These are phyloP conservation scores for Tolypocladium inflatum DNA, from an alignment of 2,329 filamentous ascomycete species.

Conservation along the genomic window DNA sequence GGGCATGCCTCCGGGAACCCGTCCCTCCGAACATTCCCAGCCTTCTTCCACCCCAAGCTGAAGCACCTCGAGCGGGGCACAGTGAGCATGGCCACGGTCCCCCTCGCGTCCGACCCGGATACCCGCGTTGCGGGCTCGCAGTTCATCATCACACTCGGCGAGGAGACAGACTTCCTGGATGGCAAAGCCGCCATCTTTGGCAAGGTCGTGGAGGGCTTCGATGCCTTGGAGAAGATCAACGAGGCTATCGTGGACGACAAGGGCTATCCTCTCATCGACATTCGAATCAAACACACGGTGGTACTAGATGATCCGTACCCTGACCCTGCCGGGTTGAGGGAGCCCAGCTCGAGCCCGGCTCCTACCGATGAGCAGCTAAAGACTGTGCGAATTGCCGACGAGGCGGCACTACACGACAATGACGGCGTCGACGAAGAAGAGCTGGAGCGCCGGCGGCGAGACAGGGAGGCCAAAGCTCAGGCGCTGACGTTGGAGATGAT, in stretches of 20 bases:
- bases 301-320: constrained; percentile 87
- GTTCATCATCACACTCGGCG: constrained; percentile 85
- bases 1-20: constrained; percentile 60
- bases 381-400: constrained; percentile 84
- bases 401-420: constrained; percentile 70
- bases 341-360: constrained; percentile 69
- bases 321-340: constrained; percentile 67
- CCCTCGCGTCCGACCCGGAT: constrained; percentile 66
- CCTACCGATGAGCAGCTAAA: constrained; percentile 80
- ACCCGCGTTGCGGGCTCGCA: constrained; percentile 78
- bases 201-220: constrained; percentile 91
- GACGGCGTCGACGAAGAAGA: constrained; percentile 66
- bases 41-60: constrained; percentile 77
- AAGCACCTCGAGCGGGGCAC: constrained; percentile 86
- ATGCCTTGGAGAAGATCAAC: constrained; percentile 89
- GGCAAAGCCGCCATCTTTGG: constrained; percentile 93
- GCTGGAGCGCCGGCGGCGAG: constrained; percentile 67
- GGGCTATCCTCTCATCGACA: constrained; percentile 84
- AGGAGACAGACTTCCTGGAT: constrained; percentile 83
- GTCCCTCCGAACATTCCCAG: constrained; percentile 66
- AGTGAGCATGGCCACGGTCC: constrained; percentile 94
- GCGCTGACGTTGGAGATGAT: constrained; percentile 96
- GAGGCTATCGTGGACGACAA: constrained; percentile 77
- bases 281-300: constrained; percentile 87
- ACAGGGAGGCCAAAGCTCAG: constrained; percentile 86